phyloP scores from a whole-genome alignment of 106 monocot genomes.

The Xerophyta viscosa region DNA sequence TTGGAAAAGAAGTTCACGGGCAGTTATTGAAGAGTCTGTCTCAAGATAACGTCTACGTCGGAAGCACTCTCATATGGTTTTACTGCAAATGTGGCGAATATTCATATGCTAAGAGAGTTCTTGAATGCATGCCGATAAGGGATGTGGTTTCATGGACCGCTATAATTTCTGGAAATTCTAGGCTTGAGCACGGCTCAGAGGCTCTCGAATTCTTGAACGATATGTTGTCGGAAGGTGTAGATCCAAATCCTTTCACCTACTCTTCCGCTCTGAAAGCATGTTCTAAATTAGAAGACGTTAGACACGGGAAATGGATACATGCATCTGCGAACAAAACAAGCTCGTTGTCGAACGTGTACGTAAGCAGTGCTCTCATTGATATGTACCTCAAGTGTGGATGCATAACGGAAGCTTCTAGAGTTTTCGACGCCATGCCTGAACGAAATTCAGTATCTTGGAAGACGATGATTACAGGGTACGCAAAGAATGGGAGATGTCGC shows the following conservation, averaged over 20 bases:
- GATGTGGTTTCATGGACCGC: constrained; percentile 87
- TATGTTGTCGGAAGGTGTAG: constrained; percentile 72
- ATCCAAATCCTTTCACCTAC: constrained; percentile 71
- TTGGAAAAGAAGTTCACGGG: constrained; percentile 75
- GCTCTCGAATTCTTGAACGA: constrained; percentile 55
- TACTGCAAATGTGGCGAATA: constrained; percentile 64
- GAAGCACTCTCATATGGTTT: constrained; percentile 80
- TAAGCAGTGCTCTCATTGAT: constrained; percentile 70
- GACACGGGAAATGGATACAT: constrained; percentile 65
- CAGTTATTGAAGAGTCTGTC: constrained; percentile 41
- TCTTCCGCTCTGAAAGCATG: constrained; percentile 83
- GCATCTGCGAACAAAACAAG: constrained; percentile 55
- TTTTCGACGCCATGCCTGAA: constrained; percentile 67
- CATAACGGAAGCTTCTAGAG: constrained; percentile 46
- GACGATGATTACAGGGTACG: constrained; percentile 67
- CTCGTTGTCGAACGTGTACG: constrained; percentile 53
- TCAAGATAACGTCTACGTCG: constrained; percentile 40
- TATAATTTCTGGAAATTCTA: constrained; percentile 56
- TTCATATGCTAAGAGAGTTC: constrained; percentile 57
- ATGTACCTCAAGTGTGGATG: constrained; percentile 81
- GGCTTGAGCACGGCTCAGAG: constrained; percentile 33
- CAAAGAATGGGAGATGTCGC: constrained; percentile 63
- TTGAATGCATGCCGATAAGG: constrained; percentile 58
- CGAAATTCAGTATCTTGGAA: constrained; percentile 86
- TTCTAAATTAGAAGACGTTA: constrained; percentile 39